phyloP scores from a whole-genome alignment of 2,329 filamentous ascomycete genomes.

The Didymosphaeria variabile region DNA sequence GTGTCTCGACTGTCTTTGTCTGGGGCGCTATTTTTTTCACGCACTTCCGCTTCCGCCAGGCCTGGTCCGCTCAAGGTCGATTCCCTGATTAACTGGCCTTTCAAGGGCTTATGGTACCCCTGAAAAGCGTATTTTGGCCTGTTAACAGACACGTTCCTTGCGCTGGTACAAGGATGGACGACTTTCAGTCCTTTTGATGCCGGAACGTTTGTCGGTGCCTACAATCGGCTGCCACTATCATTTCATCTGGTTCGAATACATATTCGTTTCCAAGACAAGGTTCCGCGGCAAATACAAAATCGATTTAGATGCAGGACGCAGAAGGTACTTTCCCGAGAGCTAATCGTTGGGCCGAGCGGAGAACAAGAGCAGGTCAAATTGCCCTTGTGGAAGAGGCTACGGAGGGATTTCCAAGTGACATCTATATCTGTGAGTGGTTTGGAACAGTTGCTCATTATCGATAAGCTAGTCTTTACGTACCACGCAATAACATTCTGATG shows the following conservation, averaged over 20 bases:
- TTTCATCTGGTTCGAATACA: slow-evolving; percentile 59
- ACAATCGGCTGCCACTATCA: slow-evolving; percentile 63
- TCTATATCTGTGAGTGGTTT: neutral
- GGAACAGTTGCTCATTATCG: neutral
- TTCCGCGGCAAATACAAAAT: slow-evolving; percentile 49
- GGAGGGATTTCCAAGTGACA: neutral
- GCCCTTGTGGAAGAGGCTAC: neutral
- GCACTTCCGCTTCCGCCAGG: slow-evolving; percentile 75
- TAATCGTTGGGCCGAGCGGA: neutral
- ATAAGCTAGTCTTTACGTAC: neutral
- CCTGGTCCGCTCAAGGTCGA: slow-evolving; percentile 58
- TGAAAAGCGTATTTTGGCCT: slow-evolving; percentile 62
- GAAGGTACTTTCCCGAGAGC: slow-evolving; percentile 41
- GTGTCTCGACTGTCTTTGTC: slow-evolving; percentile 75
- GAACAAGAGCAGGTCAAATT: neutral
- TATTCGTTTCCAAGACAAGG: slow-evolving; percentile 53
- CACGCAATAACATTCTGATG: neutral
- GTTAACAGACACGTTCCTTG: slow-evolving; percentile 60
- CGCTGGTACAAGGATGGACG: slow-evolving; percentile 63
- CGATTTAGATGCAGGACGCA: slow-evolving; percentile 50
- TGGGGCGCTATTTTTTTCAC: slow-evolving; percentile 76
- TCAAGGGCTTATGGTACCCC: slow-evolving; percentile 57
- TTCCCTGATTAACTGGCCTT: slow-evolving; percentile 57
- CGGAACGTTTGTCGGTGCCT: slow-evolving; percentile 62
- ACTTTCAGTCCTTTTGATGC: slow-evolving; percentile 62